A percentile compares a stretch with the other conserved stretches of the same genome.
phyloP scores from a whole-genome alignment of 169 alveolate genomes.

The Cryptosporidium muris region DNA sequence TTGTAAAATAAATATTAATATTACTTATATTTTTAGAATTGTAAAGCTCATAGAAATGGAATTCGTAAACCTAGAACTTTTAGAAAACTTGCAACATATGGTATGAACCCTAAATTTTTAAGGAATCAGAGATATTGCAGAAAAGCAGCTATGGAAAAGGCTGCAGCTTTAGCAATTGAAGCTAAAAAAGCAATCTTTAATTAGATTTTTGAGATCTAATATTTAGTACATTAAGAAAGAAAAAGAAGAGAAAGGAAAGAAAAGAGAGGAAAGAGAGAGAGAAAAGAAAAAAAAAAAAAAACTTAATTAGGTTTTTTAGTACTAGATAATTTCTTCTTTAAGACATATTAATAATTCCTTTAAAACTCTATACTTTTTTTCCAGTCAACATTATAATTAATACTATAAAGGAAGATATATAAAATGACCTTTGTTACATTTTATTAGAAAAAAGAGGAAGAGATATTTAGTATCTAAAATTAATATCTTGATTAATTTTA shows the following conservation, averaged over 20 bases:
- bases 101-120: constrained; percentile 85
- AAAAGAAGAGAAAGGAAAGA: background rate
- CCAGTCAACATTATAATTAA: no score
- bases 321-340: no score
- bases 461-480: constrained; percentile 3
- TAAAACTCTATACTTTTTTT: no score
- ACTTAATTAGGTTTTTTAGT: background rate
- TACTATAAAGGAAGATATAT: no score
- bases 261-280: background rate
- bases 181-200: constrained; percentile 34
- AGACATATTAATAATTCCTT: no score
- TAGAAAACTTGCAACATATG: constrained; percentile 83
- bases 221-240: background rate
- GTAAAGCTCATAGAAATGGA: constrained; percentile 87
- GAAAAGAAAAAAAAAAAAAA: background rate
- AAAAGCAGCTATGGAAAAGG: constrained; percentile 78
- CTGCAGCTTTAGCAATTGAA: constrained; percentile 66
- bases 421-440: no score
- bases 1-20: background rate
- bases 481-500: constrained; percentile 2
- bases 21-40: constrained; percentile 73
- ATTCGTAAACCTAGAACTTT: constrained; percentile 80
- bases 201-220: constrained; percentile 3
- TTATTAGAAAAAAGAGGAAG: background rate
- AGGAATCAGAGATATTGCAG: constrained; percentile 85